Evolutionary conservation across 306 rosid genomes (phyloP).

Genomic region (Rosa rugosa): DNA sequence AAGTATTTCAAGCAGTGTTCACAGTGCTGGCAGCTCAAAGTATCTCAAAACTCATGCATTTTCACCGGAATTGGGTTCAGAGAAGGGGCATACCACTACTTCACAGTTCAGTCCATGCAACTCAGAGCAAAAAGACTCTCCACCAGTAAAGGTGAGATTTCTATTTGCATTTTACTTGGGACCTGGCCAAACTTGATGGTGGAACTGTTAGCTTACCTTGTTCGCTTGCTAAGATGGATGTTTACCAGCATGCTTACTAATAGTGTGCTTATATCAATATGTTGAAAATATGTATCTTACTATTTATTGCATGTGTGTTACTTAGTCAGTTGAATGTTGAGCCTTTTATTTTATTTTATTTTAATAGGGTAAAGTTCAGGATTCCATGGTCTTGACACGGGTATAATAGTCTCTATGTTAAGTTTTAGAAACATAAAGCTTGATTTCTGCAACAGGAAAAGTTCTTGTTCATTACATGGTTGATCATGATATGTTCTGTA

Average conservation of each 20-base stretch:
- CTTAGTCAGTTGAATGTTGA: neutral
- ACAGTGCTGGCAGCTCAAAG: slow-evolving; percentile 27
- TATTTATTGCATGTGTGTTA: neutral
- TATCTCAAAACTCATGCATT: slow-evolving; percentile 30
- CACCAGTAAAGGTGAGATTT: slow-evolving; percentile 44
- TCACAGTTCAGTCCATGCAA: slow-evolving; percentile 38
- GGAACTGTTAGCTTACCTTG: slow-evolving; percentile 6
- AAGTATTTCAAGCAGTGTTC: slow-evolving; percentile 22
- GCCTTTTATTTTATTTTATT: neutral
- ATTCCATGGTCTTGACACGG: neutral
- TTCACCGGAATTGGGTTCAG: slow-evolving; percentile 39
- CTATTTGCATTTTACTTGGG: slow-evolving; percentile 1
- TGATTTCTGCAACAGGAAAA: neutral
- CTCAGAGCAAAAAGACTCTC: slow-evolving; percentile 31
- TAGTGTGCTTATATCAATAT: neutral
- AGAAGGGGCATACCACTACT: slow-evolving; percentile 22
- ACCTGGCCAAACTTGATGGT: neutral
- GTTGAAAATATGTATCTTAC: neutral
- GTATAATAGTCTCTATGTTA: neutral
- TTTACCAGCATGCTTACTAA: neutral
- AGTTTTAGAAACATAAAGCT: no score
- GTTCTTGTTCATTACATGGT: neutral
- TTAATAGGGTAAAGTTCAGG: neutral
- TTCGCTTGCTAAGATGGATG: neutral
- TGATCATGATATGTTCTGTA: neutral